phyloP scores from a whole-genome alignment of 352 stramenopile genomes.

The Globisporangium radiosum region DNA sequence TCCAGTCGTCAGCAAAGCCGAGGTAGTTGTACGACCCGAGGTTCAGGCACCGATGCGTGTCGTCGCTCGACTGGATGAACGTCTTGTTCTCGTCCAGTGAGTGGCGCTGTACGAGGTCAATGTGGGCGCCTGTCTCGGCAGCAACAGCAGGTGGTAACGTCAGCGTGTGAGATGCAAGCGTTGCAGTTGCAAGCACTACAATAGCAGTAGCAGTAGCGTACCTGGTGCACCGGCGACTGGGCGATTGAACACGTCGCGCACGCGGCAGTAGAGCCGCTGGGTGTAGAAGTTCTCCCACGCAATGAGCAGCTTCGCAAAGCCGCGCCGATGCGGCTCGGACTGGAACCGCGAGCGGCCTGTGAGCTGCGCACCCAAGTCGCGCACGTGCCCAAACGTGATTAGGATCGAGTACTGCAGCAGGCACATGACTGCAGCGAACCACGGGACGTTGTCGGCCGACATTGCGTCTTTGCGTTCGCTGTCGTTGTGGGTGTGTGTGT shows the following conservation, averaged over 20 bases:
- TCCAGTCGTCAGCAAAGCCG: conserved; percentile 99
- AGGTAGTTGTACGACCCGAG: conserved; percentile 99
- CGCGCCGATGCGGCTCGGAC: conserved; percentile 32
- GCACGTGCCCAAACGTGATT: conserved; percentile 68
- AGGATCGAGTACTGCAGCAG: conserved; percentile 34
- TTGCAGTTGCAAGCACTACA: neutral
- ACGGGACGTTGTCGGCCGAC: conserved; percentile 22
- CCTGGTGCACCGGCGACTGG: conserved; percentile 55
- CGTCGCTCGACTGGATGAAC: conserved; percentile 57
- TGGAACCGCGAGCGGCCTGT: conserved; percentile 70
- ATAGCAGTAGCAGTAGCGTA: conserved; percentile 1
- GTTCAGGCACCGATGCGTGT: conserved; percentile 91
- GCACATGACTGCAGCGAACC: conserved; percentile 29
- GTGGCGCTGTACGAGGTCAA: conserved; percentile 94
- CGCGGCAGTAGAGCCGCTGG: conserved; percentile 95
- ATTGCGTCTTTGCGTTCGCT: conserved; percentile 1
- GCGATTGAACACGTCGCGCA: conserved; percentile 89
- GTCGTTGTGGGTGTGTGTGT: too few species aligned
- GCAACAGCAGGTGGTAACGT: neutral
- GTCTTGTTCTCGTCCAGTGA: conserved; percentile 84
- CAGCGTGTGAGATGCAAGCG: neutral
- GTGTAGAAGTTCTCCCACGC: conserved; percentile 99
- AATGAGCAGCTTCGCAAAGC: conserved; percentile 92
- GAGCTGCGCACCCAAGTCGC: conserved; percentile 58
- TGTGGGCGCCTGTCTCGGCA: conserved; percentile 53